Evolutionary conservation across 257 asterid genomes (phyloP), one percentile per base, ranked within the genome.

Genomic region (Solanum etuberosum): DNA sequence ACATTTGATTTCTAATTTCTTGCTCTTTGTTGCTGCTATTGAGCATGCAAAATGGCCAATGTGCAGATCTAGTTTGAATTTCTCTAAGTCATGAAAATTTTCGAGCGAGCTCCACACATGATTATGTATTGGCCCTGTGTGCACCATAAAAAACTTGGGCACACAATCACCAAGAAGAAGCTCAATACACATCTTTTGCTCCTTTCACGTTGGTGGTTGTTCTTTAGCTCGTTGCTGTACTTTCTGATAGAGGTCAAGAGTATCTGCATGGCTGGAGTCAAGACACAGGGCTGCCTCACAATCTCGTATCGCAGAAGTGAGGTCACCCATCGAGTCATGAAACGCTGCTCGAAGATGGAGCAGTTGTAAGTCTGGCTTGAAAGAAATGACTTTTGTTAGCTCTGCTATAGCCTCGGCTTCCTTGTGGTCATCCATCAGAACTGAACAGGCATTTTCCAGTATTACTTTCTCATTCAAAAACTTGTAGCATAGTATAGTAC

Each of bases 341-440:
- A 97, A 97, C 20, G 98, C 98, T 89, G 99, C 97, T 87, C 98
- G 95, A 54, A 97, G 98, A 90, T 95, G 98, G 88, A 97, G 98
- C 84, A 95, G 90, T 88, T 94, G 98, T 51, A 93, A 90, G 85
- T 97, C 99, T 3, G 93, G 96, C 91, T 94, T 95, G 94, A 94
- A 97, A 76, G 95, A 89, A 88, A 97, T 88, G 84, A 95, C 99
- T 90, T 90, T 94, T 9, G 95, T 88, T 21, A 97, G 98, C 92
- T 94, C 99, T 46, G 93, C 86, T 81, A 94, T 94, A 35, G 99
- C 99, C 86, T 94, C 97, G 0, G 91, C 91, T 92, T 95, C 99
- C 86, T 94, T 95, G 74, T 90, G 99, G 87, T 95, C 99, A 88
- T 96, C 99, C 99, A 96, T 96, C 88, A 94, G 86, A 68, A 94